Percentiles rank a stretch among this genome's conserved stretches.
Conservation (phyloP, 495 filamentous ascomycete species). For the Hypoxylon rickii region DNA sequence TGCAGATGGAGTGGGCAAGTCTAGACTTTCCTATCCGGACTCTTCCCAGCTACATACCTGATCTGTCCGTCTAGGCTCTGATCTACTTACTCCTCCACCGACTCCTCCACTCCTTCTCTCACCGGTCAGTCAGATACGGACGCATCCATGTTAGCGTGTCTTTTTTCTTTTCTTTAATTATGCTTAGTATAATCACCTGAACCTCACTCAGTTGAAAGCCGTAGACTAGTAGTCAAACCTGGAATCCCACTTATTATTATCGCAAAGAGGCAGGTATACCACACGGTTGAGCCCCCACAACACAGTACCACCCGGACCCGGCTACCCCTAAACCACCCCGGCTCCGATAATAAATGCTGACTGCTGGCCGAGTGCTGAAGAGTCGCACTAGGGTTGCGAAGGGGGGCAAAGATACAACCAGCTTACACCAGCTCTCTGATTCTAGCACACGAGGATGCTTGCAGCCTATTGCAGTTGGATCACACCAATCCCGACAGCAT, state of each 20-base stretch:
- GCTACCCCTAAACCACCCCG: neutral
- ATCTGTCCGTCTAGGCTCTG: conserved; percentile 12
- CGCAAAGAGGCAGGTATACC: neutral
- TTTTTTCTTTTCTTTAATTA: too few species aligned
- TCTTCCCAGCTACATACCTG: neutral
- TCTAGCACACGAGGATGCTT: conserved; percentile 10
- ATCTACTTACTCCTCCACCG: conserved; percentile 1
- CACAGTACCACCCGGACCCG: conserved; percentile 7
- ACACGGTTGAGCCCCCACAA: neutral
- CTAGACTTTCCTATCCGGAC: conserved; percentile 3
- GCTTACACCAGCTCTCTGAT: neutral
- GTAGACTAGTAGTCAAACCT: neutral
- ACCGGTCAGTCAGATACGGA: conserved; percentile 16
- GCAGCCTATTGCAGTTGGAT: conserved; percentile 10
- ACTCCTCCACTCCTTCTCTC: conserved; percentile 8
- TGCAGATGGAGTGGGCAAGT: conserved; percentile 5
- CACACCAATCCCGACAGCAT: conserved; percentile 14
- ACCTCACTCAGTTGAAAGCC: too few species aligned
- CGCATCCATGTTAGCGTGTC: conserved; percentile 14
- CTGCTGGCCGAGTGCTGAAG: too few species aligned
- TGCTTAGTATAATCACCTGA: too few species aligned
- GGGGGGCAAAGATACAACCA: neutral
- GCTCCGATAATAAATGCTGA: conserved; percentile 7
- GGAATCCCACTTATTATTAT: conserved; percentile 10
- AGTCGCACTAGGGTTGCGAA: too few species aligned